phyloP scores from a whole-genome alignment of 352 stramenopile genomes.

The Phytophthora brassicae region DNA sequence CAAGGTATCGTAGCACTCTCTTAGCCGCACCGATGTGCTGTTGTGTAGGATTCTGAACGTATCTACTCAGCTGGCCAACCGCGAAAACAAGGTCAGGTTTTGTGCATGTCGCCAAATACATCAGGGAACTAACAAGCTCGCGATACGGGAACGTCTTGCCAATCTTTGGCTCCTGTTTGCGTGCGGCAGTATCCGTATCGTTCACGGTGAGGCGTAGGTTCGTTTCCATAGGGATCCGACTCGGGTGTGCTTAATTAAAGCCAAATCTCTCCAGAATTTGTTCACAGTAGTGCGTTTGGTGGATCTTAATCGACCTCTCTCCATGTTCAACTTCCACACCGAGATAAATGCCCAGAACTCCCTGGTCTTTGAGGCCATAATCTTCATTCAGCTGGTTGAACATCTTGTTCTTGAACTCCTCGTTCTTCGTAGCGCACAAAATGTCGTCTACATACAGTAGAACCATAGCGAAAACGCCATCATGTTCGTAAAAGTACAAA shows the following conservation, averaged over 20 bases:
- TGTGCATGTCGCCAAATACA: no score
- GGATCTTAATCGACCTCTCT: conserved; percentile 2
- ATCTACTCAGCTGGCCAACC: no score
- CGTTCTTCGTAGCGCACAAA: conserved; percentile 26
- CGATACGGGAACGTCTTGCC: no score
- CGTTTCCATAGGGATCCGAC: conserved; percentile 14
- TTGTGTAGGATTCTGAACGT: no score
- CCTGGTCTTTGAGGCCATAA: conserved; percentile 36
- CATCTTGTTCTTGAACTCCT: conserved; percentile 15
- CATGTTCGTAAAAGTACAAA: no score
- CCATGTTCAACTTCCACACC: conserved; percentile 16
- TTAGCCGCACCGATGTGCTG: no score
- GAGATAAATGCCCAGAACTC: conserved; percentile 9
- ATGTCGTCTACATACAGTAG: conserved; percentile 33
- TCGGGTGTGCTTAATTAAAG: conserved; percentile 7
- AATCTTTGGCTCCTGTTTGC: no score
- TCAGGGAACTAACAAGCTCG: no score
- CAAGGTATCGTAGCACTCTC: no score
- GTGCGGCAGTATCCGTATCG: neutral
- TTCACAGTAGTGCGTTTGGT: conserved; percentile 16
- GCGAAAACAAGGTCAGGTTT: no score
- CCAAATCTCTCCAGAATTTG: conserved; percentile 9
- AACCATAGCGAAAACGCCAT: conserved; percentile 22
- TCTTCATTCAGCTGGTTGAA: conserved; percentile 15
- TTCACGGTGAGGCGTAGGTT: conserved; percentile 6